Conservation (phyloP, 2,329 filamentous ascomycete genomes). For the Sporothrix variecibatus region DNA sequence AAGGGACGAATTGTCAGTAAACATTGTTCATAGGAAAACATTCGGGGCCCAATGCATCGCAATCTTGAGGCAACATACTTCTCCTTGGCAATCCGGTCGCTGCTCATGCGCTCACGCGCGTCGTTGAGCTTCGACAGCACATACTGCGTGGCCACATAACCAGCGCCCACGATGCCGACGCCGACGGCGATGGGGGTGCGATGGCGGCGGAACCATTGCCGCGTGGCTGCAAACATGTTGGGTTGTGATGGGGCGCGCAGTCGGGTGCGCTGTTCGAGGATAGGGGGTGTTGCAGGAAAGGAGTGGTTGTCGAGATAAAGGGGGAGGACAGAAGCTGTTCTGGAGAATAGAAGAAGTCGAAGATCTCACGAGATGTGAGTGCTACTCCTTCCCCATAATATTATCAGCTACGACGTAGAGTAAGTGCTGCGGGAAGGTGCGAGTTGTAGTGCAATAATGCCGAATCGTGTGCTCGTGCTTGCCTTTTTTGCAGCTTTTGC, state of each 20-base stretch:
- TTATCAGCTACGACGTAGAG: neutral
- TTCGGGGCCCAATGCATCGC: neutral
- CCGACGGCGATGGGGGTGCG: slow-evolving; percentile 86
- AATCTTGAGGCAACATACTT: slow-evolving; percentile 63
- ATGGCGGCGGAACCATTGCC: slow-evolving; percentile 91
- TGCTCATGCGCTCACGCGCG: slow-evolving; percentile 93
- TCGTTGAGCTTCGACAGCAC: slow-evolving; percentile 87
- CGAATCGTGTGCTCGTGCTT: slow-evolving; percentile 13
- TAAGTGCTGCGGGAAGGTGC: neutral
- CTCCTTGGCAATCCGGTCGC: slow-evolving; percentile 92
- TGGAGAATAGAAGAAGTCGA: neutral
- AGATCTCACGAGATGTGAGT: slow-evolving; percentile 12
- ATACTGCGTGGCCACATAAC: slow-evolving; percentile 93
- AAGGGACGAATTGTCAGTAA: too few relatives aligned
- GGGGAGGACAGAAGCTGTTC: neutral
- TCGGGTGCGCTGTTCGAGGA: slow-evolving; percentile 23
- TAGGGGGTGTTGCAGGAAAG: neutral
- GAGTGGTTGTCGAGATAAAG: neutral
- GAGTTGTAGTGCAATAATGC: neutral
- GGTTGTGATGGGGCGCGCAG: neutral
- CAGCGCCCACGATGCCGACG: slow-evolving; percentile 81
- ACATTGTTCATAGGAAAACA: neutral
- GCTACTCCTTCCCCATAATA: neutral
- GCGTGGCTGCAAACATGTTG: slow-evolving; percentile 68
- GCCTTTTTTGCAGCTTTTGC: neutral